These are phyloP conservation scores for Penstemon eatonii DNA, from an alignment of 257 asterid species.

Conservation along the genomic window DNA sequence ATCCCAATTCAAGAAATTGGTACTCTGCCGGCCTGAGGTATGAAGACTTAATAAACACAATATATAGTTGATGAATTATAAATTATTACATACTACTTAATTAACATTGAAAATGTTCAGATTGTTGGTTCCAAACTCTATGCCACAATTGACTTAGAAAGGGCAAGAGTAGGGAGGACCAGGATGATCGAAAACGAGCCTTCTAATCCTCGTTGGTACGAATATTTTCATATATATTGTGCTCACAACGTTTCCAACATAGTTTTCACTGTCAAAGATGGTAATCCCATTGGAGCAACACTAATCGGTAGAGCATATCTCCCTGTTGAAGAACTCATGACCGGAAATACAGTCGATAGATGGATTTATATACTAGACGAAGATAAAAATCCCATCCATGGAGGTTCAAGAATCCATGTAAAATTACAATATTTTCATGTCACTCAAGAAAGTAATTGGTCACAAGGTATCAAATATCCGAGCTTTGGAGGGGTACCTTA, in stretches of 20 bases:
- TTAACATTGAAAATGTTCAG: slow-evolving; percentile 31
- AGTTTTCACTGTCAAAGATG: slow-evolving; percentile 66
- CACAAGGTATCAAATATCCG: slow-evolving; percentile 54
- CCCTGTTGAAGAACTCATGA: slow-evolving; percentile 54
- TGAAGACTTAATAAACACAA: too few species aligned
- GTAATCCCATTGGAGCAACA: slow-evolving; percentile 67
- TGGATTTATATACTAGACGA: slow-evolving; percentile 64
- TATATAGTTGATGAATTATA: neutral
- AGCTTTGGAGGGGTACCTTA: slow-evolving; percentile 58
- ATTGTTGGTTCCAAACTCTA: slow-evolving; percentile 54
- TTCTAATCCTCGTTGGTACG: slow-evolving; percentile 73
- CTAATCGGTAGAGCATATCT: slow-evolving; percentile 76
- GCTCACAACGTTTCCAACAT: slow-evolving; percentile 66
- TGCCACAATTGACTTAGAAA: slow-evolving; percentile 72
- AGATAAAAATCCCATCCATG: slow-evolving; percentile 49
- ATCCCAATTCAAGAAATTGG: slow-evolving; percentile 46
- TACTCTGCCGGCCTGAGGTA: slow-evolving; percentile 65
- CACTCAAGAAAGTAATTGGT: slow-evolving; percentile 59
- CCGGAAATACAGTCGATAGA: slow-evolving; percentile 47
- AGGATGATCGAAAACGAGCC: slow-evolving; percentile 41
- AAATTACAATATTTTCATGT: slow-evolving; percentile 49
- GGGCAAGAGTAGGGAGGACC: slow-evolving; percentile 75
- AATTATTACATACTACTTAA: neutral
- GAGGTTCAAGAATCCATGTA: slow-evolving; percentile 66
- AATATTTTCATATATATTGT: slow-evolving; percentile 61